These are phyloP conservation scores for Drechslerella coelobrocha DNA, from an alignment of 2,329 filamentous ascomycete genomes.

Conservation along the genomic window DNA sequence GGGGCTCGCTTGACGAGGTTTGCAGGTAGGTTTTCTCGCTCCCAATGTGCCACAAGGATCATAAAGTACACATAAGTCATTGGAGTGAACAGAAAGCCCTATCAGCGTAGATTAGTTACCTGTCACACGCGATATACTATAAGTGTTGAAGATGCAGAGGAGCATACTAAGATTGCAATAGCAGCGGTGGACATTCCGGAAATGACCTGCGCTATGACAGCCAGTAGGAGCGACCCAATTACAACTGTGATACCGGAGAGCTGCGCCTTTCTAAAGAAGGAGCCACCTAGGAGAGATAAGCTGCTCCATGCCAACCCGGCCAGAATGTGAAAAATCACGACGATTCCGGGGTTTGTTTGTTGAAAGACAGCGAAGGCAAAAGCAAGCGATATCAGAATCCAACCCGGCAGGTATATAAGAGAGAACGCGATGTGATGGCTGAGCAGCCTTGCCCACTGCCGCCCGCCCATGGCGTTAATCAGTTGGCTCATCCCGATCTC, in stretches of 20 bases:
- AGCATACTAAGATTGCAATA: conserved; percentile 67
- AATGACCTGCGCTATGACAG: conserved; percentile 80
- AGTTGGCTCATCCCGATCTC: conserved; percentile 87
- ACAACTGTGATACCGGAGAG: conserved; percentile 82
- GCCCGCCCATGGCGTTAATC: conserved; percentile 90
- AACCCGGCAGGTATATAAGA: conserved; percentile 78
- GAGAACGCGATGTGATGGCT: conserved; percentile 82
- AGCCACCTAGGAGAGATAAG: conserved; percentile 79
- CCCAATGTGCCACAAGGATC: conserved; percentile 77
- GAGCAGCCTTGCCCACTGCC: conserved; percentile 74
- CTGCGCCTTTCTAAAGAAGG: conserved; percentile 86
- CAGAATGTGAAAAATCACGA: conserved; percentile 77
- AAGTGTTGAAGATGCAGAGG: not conserved
- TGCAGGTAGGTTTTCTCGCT: conserved; percentile 67
- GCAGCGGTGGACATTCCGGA: conserved; percentile 68
- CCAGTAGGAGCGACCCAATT: conserved; percentile 75
- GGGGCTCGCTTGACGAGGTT: conserved; percentile 71
- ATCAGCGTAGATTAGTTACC: not conserved
- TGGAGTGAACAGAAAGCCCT: conserved; percentile 77
- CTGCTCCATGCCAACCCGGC: conserved; percentile 79
- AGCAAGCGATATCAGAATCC: conserved; percentile 77
- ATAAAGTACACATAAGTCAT: conserved; percentile 87
- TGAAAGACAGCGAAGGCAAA: conserved; percentile 70
- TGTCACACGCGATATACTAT: not conserved
- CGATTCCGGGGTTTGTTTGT: conserved; percentile 69